Conservation (phyloP, 139 green algal species). For the Eudorina sp. region DNA sequence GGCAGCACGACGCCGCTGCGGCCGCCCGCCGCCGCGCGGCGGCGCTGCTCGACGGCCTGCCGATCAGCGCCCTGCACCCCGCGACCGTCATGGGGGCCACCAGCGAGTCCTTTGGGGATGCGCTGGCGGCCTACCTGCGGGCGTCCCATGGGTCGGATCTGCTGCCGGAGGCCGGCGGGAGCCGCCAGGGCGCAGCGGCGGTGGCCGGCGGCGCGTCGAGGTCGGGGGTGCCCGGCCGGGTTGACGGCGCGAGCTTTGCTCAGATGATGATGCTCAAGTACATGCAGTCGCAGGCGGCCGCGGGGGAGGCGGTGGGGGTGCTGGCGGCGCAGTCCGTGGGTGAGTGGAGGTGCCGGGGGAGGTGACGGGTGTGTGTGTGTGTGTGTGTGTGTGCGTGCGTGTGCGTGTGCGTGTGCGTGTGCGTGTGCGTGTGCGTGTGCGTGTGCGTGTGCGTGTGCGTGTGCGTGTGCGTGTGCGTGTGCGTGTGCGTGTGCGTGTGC, state of each 20-base stretch:
- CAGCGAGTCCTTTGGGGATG: slow-evolving; percentile 83
- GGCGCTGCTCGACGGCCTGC: slow-evolving; percentile 25
- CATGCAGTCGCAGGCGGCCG: slow-evolving; percentile 76
- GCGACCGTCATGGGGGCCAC: slow-evolving; percentile 79
- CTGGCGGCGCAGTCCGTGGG: slow-evolving; percentile 95
- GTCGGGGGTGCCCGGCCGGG: not conserved
- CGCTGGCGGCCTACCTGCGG: slow-evolving; percentile 68
- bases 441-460: too few species aligned
- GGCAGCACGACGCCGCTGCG: not conserved
- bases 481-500: too few species aligned
- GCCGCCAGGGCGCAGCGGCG: not conserved
- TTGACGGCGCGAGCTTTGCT: slow-evolving; percentile 42
- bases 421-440: too few species aligned
- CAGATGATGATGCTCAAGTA: slow-evolving; percentile 92
- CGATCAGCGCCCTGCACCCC: slow-evolving; percentile 54
- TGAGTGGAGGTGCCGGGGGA: too few species aligned
- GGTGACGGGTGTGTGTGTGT: too few species aligned
- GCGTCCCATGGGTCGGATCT: slow-evolving; percentile 66
- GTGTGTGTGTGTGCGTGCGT: too few species aligned
- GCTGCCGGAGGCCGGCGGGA: not conserved
- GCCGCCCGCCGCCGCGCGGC: not conserved
- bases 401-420: too few species aligned
- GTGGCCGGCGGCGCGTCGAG: too few species aligned
- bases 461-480: too few species aligned
- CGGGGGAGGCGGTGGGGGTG: slow-evolving; percentile 96